Conservation (phyloP, 2,329 filamentous ascomycete genomes). For the Fusarium sp. region DNA sequence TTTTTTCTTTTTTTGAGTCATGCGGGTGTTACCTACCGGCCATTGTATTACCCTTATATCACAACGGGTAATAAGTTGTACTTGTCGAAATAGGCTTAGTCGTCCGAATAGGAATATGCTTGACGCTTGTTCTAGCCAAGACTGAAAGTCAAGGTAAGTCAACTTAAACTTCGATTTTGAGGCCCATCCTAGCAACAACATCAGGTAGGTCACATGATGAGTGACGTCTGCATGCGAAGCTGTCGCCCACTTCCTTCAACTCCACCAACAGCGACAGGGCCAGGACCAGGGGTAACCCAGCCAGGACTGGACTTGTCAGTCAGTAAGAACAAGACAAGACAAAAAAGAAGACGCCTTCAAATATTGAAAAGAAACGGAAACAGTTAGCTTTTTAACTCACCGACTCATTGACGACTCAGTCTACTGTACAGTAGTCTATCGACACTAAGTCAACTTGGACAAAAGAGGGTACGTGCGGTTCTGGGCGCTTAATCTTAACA, state of each 20-base stretch:
- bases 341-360: conserved; percentile 8
- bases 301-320: neutral
- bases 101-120: neutral
- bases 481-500: conserved; percentile 24
- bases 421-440: conserved; percentile 6
- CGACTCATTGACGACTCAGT: conserved; percentile 15
- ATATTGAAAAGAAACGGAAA: neutral
- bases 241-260: conserved; percentile 35
- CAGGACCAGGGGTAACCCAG: conserved; percentile 16
- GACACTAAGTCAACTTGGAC: conserved; percentile 6
- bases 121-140: neutral
- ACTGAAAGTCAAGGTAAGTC: neutral
- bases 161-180: neutral
- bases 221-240: conserved; percentile 38
- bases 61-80: neutral
- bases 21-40: conserved; percentile 13
- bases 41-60: neutral
- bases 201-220: conserved; percentile 41
- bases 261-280: conserved; percentile 33
- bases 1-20: conserved; percentile 4
- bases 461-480: conserved; percentile 11
- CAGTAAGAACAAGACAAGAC: neutral
- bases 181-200: conserved; percentile 7
- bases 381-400: conserved; percentile 5
- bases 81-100: neutral